Evolutionary conservation across 2,329 filamentous ascomycete species (phyloP).

Genomic region (Xylariaceae sp.): DNA sequence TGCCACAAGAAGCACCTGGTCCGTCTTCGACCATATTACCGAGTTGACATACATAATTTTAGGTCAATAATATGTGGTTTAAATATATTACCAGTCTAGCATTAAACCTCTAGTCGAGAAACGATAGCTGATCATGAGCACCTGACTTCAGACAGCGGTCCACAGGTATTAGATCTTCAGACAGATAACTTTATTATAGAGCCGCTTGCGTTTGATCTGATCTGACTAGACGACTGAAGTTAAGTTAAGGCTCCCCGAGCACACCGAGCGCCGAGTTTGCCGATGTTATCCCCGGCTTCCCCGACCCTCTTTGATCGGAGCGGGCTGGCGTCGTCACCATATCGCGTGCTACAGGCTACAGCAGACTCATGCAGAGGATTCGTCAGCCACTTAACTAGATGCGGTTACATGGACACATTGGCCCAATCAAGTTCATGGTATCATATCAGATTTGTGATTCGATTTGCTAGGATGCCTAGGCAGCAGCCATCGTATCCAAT

Average conservation of each 20-base stretch:
- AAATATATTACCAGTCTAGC: no score
- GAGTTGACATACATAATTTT: no score
- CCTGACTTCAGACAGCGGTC: not conserved
- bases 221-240: not conserved
- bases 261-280: slow-evolving; percentile 6
- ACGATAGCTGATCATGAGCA: no score
- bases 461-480: not conserved
- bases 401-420: slow-evolving; percentile 1
- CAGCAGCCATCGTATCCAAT: slow-evolving; percentile 14
- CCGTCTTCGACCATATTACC: no score
- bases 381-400: slow-evolving; percentile 3
- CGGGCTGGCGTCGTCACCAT: slow-evolving; percentile 12
- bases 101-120: no score
- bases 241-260: slow-evolving; percentile 12
- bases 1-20: no score
- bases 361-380: not conserved
- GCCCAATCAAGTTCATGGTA: slow-evolving; percentile 14
- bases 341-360: not conserved
- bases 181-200: slow-evolving; percentile 12
- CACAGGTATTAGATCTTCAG: slow-evolving; percentile 2
- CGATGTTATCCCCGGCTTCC: not conserved
- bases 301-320: not conserved
- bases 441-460: slow-evolving; percentile 13
- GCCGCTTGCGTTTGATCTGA: slow-evolving; percentile 7
- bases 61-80: no score